A percentile compares a stretch with the other conserved stretches of the same genome.
Conservation (phyloP, 495 filamentous ascomycete genomes). For the Hypoxylon subgilvum region DNA sequence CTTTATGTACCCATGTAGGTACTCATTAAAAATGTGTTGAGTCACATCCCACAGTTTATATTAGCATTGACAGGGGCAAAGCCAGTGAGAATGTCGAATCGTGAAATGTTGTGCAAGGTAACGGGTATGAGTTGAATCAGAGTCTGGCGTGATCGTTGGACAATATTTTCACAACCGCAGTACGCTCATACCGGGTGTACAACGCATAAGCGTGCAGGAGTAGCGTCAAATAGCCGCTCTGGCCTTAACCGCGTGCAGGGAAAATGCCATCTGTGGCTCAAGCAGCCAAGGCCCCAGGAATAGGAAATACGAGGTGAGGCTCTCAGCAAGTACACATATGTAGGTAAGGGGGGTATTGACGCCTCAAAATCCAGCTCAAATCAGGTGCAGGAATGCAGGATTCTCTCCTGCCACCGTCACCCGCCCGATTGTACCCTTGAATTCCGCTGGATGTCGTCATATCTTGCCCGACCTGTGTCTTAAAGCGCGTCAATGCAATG, state of each 20-base stretch:
- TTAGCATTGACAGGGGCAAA: background rate
- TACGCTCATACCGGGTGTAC: slow-evolving; percentile 1
- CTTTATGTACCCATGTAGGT: no score
- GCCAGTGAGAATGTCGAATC: slow-evolving; percentile 3
- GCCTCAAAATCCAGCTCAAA: slow-evolving; percentile 18
- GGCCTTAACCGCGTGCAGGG: slow-evolving; percentile 16
- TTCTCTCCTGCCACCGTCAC: slow-evolving; percentile 4
- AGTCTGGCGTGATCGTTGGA: slow-evolving; percentile 21
- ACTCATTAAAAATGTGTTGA: slow-evolving; percentile 10
- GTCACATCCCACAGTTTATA: slow-evolving; percentile 2
- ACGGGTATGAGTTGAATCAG: slow-evolving; percentile 15
- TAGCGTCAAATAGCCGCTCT: slow-evolving; percentile 33
- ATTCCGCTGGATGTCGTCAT: slow-evolving; percentile 16
- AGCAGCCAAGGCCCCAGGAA: slow-evolving; percentile 25
- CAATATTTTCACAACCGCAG: slow-evolving; percentile 6
- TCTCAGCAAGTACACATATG: slow-evolving; percentile 20
- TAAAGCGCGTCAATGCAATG: slow-evolving; percentile 16
- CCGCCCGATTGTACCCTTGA: background rate
- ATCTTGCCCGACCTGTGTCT: slow-evolving; percentile 11
- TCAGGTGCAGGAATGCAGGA: slow-evolving; percentile 28
- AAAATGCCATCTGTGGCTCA: slow-evolving; percentile 20
- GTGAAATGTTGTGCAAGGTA: slow-evolving; percentile 10
- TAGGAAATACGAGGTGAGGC: slow-evolving; percentile 38
- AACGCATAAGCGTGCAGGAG: slow-evolving; percentile 32
- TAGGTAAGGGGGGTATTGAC: slow-evolving; percentile 7